Conservation (phyloP, 2,329 filamentous ascomycete genomes). For the Triangularia verruculosa region DNA sequence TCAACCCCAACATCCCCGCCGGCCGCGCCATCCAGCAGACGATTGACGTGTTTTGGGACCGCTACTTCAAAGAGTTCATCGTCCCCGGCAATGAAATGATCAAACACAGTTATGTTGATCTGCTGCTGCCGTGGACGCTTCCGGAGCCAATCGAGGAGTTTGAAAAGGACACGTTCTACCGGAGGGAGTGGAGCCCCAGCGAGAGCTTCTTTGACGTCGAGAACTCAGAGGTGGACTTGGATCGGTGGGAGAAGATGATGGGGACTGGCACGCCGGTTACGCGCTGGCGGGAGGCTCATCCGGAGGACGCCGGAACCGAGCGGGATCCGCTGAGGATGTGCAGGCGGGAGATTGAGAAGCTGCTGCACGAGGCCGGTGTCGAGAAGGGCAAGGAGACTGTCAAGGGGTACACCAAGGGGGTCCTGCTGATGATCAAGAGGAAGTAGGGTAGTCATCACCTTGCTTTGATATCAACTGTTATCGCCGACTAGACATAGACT, state of each 20-base stretch:
- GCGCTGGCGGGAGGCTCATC: constrained; percentile 46
- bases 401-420: constrained; percentile 25
- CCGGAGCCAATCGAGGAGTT: constrained; percentile 36
- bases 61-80: constrained; percentile 38
- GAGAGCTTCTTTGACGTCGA: constrained; percentile 30
- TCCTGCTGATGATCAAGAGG: constrained; percentile 34
- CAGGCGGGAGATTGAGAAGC: constrained; percentile 18
- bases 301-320: constrained; percentile 40
- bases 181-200: constrained; percentile 42
- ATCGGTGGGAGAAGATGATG: constrained; percentile 37
- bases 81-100: constrained; percentile 43
- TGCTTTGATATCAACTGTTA: background rate
- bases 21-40: constrained; percentile 40
- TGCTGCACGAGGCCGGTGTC: constrained; percentile 35
- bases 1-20: constrained; percentile 38
- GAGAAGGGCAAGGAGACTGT: constrained; percentile 35
- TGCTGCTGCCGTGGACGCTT: constrained; percentile 50
- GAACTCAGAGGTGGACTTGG: constrained; percentile 28
- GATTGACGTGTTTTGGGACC: constrained; percentile 37
- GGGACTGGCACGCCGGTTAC: constrained; percentile 40
- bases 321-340: constrained; percentile 29
- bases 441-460: background rate
- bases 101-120: constrained; percentile 39
- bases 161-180: constrained; percentile 37
- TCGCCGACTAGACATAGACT: background rate